Conservation (phyloP, 352 stramenopile genomes). For the Phytophthora rubi region DNA sequence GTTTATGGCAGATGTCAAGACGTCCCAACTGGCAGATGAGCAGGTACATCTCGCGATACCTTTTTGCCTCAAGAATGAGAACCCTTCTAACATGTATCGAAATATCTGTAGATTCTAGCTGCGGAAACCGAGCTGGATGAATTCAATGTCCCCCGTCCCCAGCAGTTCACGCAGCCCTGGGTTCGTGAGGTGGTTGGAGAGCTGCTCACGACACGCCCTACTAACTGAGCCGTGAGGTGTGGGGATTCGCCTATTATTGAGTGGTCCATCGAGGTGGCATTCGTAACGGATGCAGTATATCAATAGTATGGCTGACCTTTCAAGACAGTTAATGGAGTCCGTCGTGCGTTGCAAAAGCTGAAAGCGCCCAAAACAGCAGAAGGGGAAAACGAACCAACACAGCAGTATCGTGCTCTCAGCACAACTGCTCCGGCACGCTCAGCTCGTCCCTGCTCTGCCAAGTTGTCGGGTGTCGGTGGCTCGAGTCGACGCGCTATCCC, state of each 20-base stretch:
- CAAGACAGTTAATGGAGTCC: conserved; percentile 16
- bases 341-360: conserved; percentile 17
- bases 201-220: conserved; percentile 32
- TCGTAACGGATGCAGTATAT: conserved; percentile 37
- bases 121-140: conserved; percentile 71
- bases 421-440: conserved; percentile 9
- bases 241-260: conserved; percentile 14
- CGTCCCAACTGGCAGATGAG: conserved; percentile 67
- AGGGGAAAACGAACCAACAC: conserved; percentile 13
- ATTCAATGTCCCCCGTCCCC: conserved; percentile 55
- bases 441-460: conserved; percentile 2
- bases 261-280: not conserved
- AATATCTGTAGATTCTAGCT: conserved; percentile 49
- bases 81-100: not conserved
- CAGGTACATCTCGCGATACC: conserved; percentile 37
- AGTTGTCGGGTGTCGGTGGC: not conserved
- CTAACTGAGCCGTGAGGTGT: conserved; percentile 14
- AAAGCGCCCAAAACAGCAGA: conserved; percentile 15
- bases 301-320: conserved; percentile 40
- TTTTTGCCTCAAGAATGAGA: not conserved
- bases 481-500: not conserved
- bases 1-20: conserved; percentile 65
- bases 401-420: conserved; percentile 14
- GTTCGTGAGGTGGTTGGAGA: conserved; percentile 52
- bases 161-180: conserved; percentile 79